Base-by-base conservation (phyloP, 495 filamentous ascomycete genomes). In the Penicillium lagena region DNA sequence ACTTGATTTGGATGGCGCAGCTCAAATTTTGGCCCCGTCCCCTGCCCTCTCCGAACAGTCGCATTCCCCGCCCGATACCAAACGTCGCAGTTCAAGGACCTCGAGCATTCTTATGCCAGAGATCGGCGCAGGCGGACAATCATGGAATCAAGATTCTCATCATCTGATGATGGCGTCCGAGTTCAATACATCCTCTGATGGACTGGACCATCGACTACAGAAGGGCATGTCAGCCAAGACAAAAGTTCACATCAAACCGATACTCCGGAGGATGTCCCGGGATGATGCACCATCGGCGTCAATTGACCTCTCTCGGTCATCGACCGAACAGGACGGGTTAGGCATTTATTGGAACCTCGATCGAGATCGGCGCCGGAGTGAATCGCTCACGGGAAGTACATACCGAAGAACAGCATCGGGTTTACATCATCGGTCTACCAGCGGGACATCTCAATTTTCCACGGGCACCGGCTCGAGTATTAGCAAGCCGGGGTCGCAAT, bases 401-500 rank as follows among this genome's bases (percentile, higher is more conserved):
- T 54, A 51, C 12, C 58, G 61, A 35, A 67, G 68, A 29, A 67
- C 62, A 6, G 45, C 66, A 12, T 44, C 58, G 42, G 63, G 68
- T 28, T 52, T 62, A 42, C 79, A 81, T 45, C 54, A 68, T 47
- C 73, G 80, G 31, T 79, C 77, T 12, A 74, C 68, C 4, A 82
- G 78, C 49, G 75, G 72, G 40, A 68, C 70, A 5, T 81, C 80
- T 5, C 75, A 82, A 50, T 63, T 74, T 31, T 81, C 77, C 14
- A 56, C 51, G 4, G 71, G 67, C 1, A 64, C 64, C 4, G 66
- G 67, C 32, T 65, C 64, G n/a, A 79, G 74, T 51, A 67, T 65
- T 40, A 70, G 66, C 27, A 68, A 72, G 37, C 70, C 74, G 9
- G 68, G 66, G 28, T 66, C 69, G 29, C 72, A 77, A 32, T 81